Conservation (phyloP, 345 rosid genomes). For the Punica granatum region DNA sequence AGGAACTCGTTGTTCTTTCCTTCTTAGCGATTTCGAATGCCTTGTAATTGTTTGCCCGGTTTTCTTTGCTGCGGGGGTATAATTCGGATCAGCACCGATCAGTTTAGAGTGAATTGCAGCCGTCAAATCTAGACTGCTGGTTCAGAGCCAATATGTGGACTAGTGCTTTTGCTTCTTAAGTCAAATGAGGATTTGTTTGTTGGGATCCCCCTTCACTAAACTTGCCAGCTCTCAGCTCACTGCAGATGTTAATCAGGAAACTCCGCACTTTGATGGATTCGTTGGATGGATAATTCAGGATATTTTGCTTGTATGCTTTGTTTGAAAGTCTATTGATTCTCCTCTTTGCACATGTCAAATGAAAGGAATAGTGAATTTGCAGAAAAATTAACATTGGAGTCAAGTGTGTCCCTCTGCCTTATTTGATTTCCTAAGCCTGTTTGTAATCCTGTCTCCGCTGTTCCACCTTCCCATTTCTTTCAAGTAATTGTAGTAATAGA, state of each 20-base stretch:
- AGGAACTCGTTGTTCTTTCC: background rate
- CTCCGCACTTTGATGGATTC: background rate
- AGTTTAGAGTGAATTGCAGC: background rate
- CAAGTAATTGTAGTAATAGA: constrained; percentile 1
- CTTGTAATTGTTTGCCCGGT: background rate
- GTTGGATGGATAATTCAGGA: background rate
- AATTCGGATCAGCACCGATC: background rate
- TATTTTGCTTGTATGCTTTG: background rate
- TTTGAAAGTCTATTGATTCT: background rate
- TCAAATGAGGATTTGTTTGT: background rate
- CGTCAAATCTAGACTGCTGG: background rate
- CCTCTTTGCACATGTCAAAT: background rate
- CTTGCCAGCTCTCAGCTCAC: background rate
- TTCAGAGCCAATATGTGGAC: background rate
- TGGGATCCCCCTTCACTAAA: background rate
- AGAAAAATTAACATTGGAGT: background rate
- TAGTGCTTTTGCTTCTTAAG: background rate
- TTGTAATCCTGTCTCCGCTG: background rate
- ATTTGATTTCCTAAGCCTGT: background rate
- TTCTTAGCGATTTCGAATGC: background rate
- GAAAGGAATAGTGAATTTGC: background rate
- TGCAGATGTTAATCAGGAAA: background rate
- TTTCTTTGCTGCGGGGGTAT: background rate
- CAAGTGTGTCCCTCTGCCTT: background rate
- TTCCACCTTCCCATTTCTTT: background rate